phyloP scores from a whole-genome alignment of 495 filamentous ascomycete species.

The Diplogelasinospora grovesii region DNA sequence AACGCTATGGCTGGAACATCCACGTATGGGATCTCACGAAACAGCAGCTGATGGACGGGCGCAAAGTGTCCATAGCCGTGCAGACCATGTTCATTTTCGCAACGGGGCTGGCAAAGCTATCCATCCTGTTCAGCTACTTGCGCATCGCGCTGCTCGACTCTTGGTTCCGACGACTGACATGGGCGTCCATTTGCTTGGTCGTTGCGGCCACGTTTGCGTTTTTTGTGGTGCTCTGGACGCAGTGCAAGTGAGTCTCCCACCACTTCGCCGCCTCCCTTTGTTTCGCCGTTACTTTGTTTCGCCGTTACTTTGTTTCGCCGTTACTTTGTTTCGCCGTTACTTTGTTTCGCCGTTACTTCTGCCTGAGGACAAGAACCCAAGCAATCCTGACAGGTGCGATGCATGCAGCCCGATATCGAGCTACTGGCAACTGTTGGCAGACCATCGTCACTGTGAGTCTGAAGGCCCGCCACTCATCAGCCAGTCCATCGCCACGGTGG shows the following conservation, averaged over 20 bases:
- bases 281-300: no score
- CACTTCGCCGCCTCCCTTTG: not conserved
- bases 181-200: constrained; percentile 15
- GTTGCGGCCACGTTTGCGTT: constrained; percentile 17
- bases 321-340: no score
- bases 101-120: constrained; percentile 37
- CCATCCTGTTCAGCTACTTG: constrained; percentile 46
- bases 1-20: constrained; percentile 19
- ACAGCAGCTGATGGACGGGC: constrained; percentile 8
- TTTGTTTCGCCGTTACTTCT: no score
- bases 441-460: constrained; percentile 15
- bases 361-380: no score
- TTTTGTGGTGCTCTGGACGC: constrained; percentile 28
- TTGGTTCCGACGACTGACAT: constrained; percentile 31
- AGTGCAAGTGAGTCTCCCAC: constrained; percentile 13
- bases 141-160: constrained; percentile 37
- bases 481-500: constrained; percentile 25
- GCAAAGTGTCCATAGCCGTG: constrained; percentile 22
- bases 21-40: constrained; percentile 21
- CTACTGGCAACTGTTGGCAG: constrained; percentile 26
- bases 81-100: constrained; percentile 21
- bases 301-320: no score
- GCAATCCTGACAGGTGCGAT: no score
- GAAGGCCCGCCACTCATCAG: constrained; percentile 20
- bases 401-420: constrained; percentile 21